phyloP scores from a whole-genome alignment of 352 stramenopile species.

The Phytophthora kernoviae region DNA sequence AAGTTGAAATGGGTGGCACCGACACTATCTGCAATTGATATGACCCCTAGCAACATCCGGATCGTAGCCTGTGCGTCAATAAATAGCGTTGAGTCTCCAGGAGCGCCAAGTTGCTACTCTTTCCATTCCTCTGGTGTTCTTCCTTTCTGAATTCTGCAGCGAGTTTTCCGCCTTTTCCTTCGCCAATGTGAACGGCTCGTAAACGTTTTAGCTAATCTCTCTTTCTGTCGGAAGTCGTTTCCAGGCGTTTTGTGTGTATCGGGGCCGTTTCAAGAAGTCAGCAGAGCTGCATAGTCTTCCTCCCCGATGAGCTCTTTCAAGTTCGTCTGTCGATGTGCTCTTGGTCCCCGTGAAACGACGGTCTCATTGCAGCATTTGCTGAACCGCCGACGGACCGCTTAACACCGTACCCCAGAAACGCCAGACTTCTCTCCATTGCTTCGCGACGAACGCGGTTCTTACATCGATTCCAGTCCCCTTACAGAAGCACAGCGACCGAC shows the following conservation, averaged over 20 bases:
- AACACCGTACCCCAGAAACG: neutral
- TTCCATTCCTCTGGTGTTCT: conserved; percentile 3
- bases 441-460: no score
- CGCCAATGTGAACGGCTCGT: conserved; percentile 2
- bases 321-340: conserved; percentile 10
- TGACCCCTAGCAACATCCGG: neutral
- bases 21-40: neutral
- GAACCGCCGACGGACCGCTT: neutral
- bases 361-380: conserved; percentile 34
- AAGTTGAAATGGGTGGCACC: conserved; percentile 19
- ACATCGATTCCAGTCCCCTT: no score
- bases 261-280: conserved; percentile 19
- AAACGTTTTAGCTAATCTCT: conserved; percentile 8
- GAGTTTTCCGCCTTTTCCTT: conserved; percentile 18
- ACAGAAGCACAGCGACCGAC: neutral
- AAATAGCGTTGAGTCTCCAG: neutral
- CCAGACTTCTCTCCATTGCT: neutral
- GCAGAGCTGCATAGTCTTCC: conserved; percentile 20
- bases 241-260: conserved; percentile 16
- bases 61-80: neutral
- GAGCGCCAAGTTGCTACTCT: neutral
- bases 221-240: no score
- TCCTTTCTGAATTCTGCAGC: conserved; percentile 3
- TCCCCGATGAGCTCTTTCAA: neutral
- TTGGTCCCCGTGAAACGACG: conserved; percentile 13